These are phyloP conservation scores for Populus nigra DNA, from an alignment of 345 rosid genomes.

Conservation along the genomic window DNA sequence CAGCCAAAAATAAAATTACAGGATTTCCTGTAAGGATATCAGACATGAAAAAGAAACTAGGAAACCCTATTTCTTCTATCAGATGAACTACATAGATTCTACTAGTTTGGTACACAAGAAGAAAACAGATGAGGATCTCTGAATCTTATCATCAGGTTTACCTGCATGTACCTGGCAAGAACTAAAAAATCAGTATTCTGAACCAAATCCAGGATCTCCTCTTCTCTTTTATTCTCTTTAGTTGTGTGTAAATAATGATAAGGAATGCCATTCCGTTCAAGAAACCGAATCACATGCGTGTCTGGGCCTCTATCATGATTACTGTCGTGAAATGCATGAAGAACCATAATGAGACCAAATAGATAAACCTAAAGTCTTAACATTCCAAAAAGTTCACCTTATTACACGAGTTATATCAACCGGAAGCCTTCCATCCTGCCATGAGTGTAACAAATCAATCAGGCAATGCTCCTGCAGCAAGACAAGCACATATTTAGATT, in stretches of 20 bases:
- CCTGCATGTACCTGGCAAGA: constrained; percentile 99
- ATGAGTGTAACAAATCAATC: constrained; percentile 72
- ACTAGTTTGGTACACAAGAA: neutral
- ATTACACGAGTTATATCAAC: constrained; percentile 84
- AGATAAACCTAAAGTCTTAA: neutral
- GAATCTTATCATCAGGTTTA: constrained; percentile 32
- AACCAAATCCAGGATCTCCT: constrained; percentile 73
- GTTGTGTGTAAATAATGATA: constrained; percentile 64
- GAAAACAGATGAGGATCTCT: neutral
- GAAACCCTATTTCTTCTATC: constrained; percentile 8
- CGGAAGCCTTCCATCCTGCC: constrained; percentile 93
- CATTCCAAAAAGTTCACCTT: constrained; percentile 46
- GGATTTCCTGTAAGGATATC: neutral
- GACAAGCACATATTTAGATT: constrained; percentile 6
- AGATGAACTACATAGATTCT: neutral
- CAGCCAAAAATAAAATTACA: neutral
- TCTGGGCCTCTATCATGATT: constrained; percentile 84
- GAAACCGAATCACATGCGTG: constrained; percentile 79
- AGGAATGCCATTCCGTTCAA: constrained; percentile 84
- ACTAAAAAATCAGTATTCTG: constrained; percentile 82
- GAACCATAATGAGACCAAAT: constrained; percentile 12
- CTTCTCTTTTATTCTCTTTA: constrained; percentile 61
- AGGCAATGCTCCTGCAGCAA: constrained; percentile 81
- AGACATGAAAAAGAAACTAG: constrained; percentile 6
- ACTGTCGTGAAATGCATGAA: constrained; percentile 41